Conservation (phyloP, 2,329 filamentous ascomycete genomes). For the Raffaelea ambrosiae region DNA sequence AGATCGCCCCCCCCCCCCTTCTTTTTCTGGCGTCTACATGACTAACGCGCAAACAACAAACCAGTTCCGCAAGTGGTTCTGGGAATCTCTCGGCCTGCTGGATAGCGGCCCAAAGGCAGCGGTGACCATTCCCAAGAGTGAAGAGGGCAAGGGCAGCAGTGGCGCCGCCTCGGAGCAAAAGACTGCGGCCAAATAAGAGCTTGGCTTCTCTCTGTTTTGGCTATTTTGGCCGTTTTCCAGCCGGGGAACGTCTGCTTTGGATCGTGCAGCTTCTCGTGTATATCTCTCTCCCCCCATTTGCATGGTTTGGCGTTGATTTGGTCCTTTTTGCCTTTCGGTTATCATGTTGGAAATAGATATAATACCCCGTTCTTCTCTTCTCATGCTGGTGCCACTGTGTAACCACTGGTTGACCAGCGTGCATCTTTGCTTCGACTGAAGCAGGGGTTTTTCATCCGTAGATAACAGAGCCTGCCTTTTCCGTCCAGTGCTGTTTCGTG, state of each 20-base stretch:
- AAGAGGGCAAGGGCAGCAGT: too few species aligned
- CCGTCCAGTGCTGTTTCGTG: too few species aligned
- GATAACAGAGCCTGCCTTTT: not conserved
- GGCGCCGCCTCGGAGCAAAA: too few species aligned
- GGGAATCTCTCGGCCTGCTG: conserved; percentile 12
- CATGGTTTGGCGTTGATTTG: not conserved
- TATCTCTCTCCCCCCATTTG: not conserved
- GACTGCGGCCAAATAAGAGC: not conserved
- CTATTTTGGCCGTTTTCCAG: not conserved
- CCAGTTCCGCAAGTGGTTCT: conserved; percentile 17
- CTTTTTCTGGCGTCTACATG: not conserved
- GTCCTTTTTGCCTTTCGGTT: not conserved
- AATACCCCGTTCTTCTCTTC: not conserved
- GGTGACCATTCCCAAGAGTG: not conserved
- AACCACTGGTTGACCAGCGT: too few species aligned
- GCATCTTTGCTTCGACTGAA: too few species aligned
- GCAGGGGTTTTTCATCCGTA: not conserved
- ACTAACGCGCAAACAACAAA: not conserved
- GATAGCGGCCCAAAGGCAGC: conserved; percentile 4
- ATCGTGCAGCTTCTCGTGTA: not conserved
- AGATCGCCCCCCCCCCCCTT: too few species aligned
- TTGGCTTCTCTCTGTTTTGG: not conserved
- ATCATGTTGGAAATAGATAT: not conserved
- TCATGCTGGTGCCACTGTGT: too few species aligned
- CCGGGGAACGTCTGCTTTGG: not conserved